phyloP scores from a whole-genome alignment of 2,329 filamentous ascomycete species.

The Alternaria hordeiaustralica region DNA sequence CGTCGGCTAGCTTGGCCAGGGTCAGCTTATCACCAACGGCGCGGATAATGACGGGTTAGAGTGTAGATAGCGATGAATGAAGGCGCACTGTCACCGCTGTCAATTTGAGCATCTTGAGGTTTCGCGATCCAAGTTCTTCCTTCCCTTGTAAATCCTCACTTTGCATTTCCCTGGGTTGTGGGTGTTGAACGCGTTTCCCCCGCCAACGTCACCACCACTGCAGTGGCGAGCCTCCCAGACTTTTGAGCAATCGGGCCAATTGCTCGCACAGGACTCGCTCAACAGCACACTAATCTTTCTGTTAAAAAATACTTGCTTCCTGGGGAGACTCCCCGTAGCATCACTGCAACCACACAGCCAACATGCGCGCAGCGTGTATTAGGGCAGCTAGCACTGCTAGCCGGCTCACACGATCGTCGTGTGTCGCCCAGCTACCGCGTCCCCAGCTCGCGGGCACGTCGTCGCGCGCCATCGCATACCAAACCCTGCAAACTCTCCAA shows the following conservation, averaged over 20 bases:
- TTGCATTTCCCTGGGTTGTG: background rate
- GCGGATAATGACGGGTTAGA: slow-evolving; percentile 26
- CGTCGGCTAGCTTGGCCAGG: slow-evolving; percentile 10
- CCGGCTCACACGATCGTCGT: slow-evolving; percentile 32
- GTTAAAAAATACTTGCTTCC: background rate
- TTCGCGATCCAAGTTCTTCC: slow-evolving; percentile 8
- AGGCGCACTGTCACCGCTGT: slow-evolving; percentile 1
- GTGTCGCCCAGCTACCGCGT: slow-evolving; percentile 28
- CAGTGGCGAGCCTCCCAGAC: slow-evolving; percentile 3
- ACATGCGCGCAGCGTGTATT: slow-evolving; percentile 42
- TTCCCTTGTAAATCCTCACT: background rate
- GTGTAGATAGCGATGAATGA: slow-evolving; percentile 3
- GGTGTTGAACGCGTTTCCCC: background rate
- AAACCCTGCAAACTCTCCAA: slow-evolving; percentile 22
- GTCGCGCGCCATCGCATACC: slow-evolving; percentile 22
- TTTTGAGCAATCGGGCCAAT: background rate
- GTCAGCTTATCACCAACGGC: slow-evolving; percentile 15
- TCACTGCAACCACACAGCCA: slow-evolving; percentile 9
- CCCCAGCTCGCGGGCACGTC: slow-evolving; percentile 24
- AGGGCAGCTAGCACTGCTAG: slow-evolving; percentile 40
- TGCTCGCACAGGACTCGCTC: background rate
- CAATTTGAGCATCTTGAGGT: background rate
- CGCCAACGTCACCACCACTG: background rate
- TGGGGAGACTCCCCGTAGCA: slow-evolving; percentile 1
- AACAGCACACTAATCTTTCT: background rate